Evolutionary conservation across 805 yeast genomes (phyloP).

Genomic region (Maudiozyma turicensis): DNA sequence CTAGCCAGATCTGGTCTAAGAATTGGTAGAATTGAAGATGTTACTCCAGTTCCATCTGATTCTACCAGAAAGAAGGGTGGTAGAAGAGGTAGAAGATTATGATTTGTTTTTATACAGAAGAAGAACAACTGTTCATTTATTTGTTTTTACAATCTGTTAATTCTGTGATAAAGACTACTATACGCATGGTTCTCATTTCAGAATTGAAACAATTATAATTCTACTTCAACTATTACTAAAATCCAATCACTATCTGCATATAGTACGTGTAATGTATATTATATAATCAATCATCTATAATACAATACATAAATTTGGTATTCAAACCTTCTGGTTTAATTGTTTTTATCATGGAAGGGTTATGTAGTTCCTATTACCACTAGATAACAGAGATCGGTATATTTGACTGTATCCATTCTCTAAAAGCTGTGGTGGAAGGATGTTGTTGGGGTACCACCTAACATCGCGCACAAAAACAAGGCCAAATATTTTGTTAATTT

Average conservation of each 20-base stretch:
- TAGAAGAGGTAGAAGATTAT: constrained; percentile 99
- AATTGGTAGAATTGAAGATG: constrained; percentile 99
- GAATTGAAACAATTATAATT: no score
- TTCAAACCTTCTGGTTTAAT: not conserved
- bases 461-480: no score
- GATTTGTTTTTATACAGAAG: constrained; percentile 20
- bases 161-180: not conserved
- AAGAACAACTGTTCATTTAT: not conserved
- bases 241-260: not conserved
- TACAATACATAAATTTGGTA: not conserved
- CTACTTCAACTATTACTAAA: not conserved
- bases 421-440: no score
- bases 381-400: no score
- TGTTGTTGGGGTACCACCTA: no score
- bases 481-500: no score
- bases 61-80: constrained; percentile 99
- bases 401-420: no score
- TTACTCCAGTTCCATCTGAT: constrained; percentile 99
- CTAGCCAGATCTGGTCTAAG: constrained; percentile 99
- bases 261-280: not conserved
- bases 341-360: not conserved
- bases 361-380: no score
- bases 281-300: not conserved
- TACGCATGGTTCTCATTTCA: no score
- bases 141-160: not conserved